Evolutionary conservation across 805 yeast species (phyloP).

Genomic region (Candida vartiovaarae): DNA sequence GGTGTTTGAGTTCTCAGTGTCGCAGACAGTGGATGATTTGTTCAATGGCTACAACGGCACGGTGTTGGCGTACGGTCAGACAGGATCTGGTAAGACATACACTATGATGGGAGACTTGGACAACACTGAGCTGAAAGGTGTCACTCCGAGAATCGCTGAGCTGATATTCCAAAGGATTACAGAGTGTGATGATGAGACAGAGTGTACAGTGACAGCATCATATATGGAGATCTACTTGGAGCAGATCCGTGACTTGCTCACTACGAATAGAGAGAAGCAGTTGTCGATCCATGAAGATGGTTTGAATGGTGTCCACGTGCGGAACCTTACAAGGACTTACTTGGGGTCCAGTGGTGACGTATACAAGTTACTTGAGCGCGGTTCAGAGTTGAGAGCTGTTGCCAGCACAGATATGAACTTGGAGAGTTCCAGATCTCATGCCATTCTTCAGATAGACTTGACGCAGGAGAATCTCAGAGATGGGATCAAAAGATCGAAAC

Average conservation of each 20-base stretch:
- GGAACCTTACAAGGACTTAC: constrained; percentile 56
- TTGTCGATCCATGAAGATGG: constrained; percentile 57
- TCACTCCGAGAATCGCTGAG: constrained; percentile 67
- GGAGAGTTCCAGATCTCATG: constrained; percentile 74
- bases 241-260: constrained; percentile 60
- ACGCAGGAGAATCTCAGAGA: constrained; percentile 57
- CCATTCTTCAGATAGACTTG: constrained; percentile 64
- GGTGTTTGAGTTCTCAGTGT: constrained; percentile 51
- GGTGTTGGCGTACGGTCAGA: constrained; percentile 72
- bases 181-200: constrained; percentile 38
- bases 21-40: constrained; percentile 60
- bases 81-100: constrained; percentile 70
- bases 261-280: constrained; percentile 26
- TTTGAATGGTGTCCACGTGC: constrained; percentile 59
- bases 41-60: constrained; percentile 74
- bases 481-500: constrained; percentile 50
- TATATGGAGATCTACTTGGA: constrained; percentile 83
- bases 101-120: constrained; percentile 64
- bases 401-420: constrained; percentile 64
- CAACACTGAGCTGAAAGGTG: constrained; percentile 34
- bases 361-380: constrained; percentile 48
- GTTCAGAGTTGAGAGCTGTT: constrained; percentile 47
- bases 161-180: constrained; percentile 52
- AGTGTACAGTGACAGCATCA: constrained; percentile 55
- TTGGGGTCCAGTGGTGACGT: constrained; percentile 56